Conservation (phyloP, 2,329 filamentous ascomycete genomes). For the Ilyonectria sp. region DNA sequence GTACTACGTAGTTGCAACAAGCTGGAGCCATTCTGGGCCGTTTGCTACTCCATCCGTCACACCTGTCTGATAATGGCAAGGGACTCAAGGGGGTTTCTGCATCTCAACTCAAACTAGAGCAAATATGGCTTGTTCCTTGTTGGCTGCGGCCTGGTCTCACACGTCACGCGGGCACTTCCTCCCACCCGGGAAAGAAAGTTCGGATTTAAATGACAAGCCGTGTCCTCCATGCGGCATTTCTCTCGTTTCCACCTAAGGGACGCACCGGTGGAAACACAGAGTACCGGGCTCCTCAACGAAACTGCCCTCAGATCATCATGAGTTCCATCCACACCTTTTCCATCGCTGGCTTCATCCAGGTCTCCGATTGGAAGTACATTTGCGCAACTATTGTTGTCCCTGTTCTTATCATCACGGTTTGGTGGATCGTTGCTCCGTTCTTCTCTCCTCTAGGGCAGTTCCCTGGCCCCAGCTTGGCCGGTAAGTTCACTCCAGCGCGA, state of each 20-base stretch:
- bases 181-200: no score
- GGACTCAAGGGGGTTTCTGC: background rate
- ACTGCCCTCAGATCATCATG: conserved; percentile 1
- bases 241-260: no score
- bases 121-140: no score
- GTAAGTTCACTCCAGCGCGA: conserved; percentile 18
- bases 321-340: conserved; percentile 30
- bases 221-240: no score
- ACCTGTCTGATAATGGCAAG: conserved; percentile 6
- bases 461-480: conserved; percentile 37
- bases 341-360: conserved; percentile 23
- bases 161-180: no score
- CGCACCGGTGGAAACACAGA: conserved; percentile 1
- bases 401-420: conserved; percentile 30
- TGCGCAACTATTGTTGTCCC: conserved; percentile 28
- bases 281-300: no score
- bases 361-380: conserved; percentile 31
- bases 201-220: background rate
- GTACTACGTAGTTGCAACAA: no score
- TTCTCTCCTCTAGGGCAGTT: conserved; percentile 36
- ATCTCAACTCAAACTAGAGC: no score
- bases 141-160: no score
- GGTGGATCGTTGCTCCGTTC: conserved; percentile 37
- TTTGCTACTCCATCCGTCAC: background rate
- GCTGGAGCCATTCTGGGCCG: background rate